Base-by-base conservation (phyloP, 306 rosid genomes). In the Ammopiptanthus mongolicus region DNA sequence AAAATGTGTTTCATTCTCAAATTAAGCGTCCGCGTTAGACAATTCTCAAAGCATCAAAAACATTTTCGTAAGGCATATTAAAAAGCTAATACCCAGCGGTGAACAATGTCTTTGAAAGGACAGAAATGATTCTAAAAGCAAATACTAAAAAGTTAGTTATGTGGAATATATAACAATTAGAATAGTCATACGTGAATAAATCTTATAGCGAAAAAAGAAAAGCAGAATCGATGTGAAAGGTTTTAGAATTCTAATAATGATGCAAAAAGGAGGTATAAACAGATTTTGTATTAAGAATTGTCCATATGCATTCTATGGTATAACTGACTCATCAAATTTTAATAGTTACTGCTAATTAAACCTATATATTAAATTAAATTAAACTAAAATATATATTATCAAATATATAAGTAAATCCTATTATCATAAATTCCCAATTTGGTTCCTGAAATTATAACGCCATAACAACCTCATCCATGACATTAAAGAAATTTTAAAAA, bases 61-160 rank as follows among this genome's bases (percentile, higher is more conserved):
- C 22, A 28, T n/a, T 23, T 51, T 62, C 52, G 8, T 5, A 22
- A 12, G 73, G 66, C 5, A 73, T 44, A 46, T 36, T 25, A 47
- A 69, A 65, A 65, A n/a, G 76, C 17, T 6, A 62, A 48, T 61
- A 78, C 44, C 11, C 31, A 55, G 31, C 22, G 36, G 13, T 7
- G 23, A 56, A 55, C 37, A 44, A 21, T 23, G 71, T 10, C 6
- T 48, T 69, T 67, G 65, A 80, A 17, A 37, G 65, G 76, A 80
- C 76, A 67, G 22, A 68, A 48, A 74, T 21, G 79, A 58, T 78
- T 69, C 71, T 15, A 57, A 67, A 66, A 59, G 63, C 74, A 60
- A 62, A 25, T n/a, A 65, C 67, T 50, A 53, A 74, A 65, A 31
- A 53, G 60, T 44, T 63, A 18, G 65, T 53, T 33, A 46, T 7